Evolutionary conservation across 805 yeast genomes (phyloP), one percentile per base, ranked within the genome.

Genomic region (Wickerhamomyces chambardii): DNA sequence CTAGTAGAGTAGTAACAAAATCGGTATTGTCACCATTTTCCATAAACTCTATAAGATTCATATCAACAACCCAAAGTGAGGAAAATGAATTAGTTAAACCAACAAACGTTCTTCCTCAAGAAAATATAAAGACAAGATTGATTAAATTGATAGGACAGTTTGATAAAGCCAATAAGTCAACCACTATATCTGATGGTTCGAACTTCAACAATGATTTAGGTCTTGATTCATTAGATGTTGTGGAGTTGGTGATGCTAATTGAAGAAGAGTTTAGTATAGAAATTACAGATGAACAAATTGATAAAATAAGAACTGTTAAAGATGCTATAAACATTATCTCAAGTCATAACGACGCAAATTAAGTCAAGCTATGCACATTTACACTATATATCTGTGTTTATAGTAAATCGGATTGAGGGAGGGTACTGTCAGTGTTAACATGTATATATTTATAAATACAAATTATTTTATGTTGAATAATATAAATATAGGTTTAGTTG

Each of bases 271-370:
- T 73, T 48, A 73, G 70, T 47, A 64, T 73, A 55, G 78, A 73
- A 28, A 79, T 81, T 52, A 84, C 90, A 26, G 94, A 84, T 63
- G 75, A 79, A 54, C 79, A 81, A 50, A 86, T 94, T 36, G 95
- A 86, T 55, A 83, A 78, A 56, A 80, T 86, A 61, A 81, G 78
- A 64, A 82, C 94, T 33, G 85, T 86, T 43, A 81, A 82, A 47
- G 90, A 85, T 64, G 94, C 95, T 38, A 70, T 84, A 46, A 80
- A 84, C 50, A 79, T 83, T 64, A 82, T 86, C 48, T 66, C 66
- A 43, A 70, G 73, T 47, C 78, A 75, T 57, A 59, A 61, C n/a
- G 57, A 66, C 9, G 27, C 27, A 11, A 24, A 24, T 4, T 24
- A 14, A 11, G 10, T 8, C 7, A 21, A 24, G 12, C 12, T 24